Base-by-base conservation (phyloP, 1,284 basidiomycete genomes). In the Porodaedalea pini region DNA sequence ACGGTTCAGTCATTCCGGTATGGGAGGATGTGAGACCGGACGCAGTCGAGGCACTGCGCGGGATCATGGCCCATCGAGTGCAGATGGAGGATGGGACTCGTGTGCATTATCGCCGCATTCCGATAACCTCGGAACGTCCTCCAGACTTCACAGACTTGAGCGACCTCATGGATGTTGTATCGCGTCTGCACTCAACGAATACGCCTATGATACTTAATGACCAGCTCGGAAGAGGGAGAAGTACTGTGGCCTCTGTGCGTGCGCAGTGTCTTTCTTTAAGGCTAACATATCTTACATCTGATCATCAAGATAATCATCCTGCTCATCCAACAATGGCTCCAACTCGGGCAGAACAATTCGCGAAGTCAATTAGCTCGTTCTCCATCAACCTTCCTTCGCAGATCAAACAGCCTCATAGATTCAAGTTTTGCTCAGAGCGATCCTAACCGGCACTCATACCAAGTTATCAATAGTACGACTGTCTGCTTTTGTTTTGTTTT, bases 131-230 rank as follows among this genome's bases (percentile, higher is more conserved):
- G 1, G 88, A 90, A 66, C 79, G 79, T 36, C 76, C 86, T 8
- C 86, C 87, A 0, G 88, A 90, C 65, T 85, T 83, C 67, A 69
- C 80, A 10, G 88, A 88, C 65, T 72, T 89, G 55, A 83, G 77
- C 62, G 85, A 87, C 59, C 78, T 99, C 27, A 88, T 98, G 61
- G 86, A 92, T 44, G 80, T 95, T 0, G 90, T 94, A 40, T 78
- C 92, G 44, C 77, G 86, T n/a, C 84, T 86, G 27, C 81, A 88
- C 56, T 79, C 87, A 2, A 78, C 82, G 31, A 78, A 81, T 43
- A 86, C 88, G 0, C 92, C 94, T 0, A 90, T 99, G 61, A 88
- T 99, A 23, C 82, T 99, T 53, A 99, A 99, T 69, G 97, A 95
- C 67, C 97, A 99, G 71, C 82, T 99, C 2, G 96, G 96, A 2